These are phyloP conservation scores for Orbilia brochopaga DNA, from an alignment of 2,329 filamentous ascomycete genomes.

Conservation along the genomic window DNA sequence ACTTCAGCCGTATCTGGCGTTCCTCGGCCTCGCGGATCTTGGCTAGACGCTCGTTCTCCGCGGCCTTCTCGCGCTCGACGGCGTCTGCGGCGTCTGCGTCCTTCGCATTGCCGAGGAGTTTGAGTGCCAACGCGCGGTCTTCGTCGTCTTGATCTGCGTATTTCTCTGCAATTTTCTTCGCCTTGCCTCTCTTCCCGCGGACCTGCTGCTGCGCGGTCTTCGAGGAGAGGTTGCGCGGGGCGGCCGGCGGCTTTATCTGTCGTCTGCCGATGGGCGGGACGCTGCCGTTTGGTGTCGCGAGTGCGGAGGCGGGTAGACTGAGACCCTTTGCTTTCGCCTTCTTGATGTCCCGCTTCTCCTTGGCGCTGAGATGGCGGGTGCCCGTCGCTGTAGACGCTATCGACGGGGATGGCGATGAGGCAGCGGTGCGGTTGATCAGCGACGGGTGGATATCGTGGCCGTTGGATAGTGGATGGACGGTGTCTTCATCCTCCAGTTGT, in stretches of 20 bases:
- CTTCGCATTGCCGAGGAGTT: slow-evolving; percentile 77
- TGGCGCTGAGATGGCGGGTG: slow-evolving; percentile 57
- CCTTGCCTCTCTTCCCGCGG: slow-evolving; percentile 79
- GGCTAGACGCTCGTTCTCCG: slow-evolving; percentile 69
- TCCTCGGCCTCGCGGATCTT: slow-evolving; percentile 76
- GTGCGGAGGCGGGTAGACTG: slow-evolving; percentile 22
- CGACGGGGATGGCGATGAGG: slow-evolving; percentile 29
- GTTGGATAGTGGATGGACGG: slow-evolving; percentile 56
- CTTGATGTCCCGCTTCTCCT: slow-evolving; percentile 61
- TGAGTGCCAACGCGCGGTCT: slow-evolving; percentile 81
- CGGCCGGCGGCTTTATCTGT: slow-evolving; percentile 52
- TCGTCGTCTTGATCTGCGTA: slow-evolving; percentile 96
- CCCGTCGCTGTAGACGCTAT: slow-evolving; percentile 51
- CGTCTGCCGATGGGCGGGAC: slow-evolving; percentile 27
- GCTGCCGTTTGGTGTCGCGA: slow-evolving; percentile 33
- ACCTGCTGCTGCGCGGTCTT: slow-evolving; percentile 56
- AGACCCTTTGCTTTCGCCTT: slow-evolving; percentile 58
- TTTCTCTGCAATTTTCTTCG: slow-evolving; percentile 84
- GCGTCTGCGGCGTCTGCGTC: slow-evolving; percentile 21
- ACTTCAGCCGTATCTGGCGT: slow-evolving; percentile 73
- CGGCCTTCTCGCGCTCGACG: slow-evolving; percentile 66
- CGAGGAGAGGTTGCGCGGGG: slow-evolving; percentile 46
- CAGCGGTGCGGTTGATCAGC: slow-evolving; percentile 50
- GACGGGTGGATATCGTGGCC: slow-evolving; percentile 52
- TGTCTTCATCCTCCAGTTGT: slow-evolving; percentile 55